phyloP scores from a whole-genome alignment of 2,329 filamentous ascomycete genomes.

The Parafenestella ontariensis region DNA sequence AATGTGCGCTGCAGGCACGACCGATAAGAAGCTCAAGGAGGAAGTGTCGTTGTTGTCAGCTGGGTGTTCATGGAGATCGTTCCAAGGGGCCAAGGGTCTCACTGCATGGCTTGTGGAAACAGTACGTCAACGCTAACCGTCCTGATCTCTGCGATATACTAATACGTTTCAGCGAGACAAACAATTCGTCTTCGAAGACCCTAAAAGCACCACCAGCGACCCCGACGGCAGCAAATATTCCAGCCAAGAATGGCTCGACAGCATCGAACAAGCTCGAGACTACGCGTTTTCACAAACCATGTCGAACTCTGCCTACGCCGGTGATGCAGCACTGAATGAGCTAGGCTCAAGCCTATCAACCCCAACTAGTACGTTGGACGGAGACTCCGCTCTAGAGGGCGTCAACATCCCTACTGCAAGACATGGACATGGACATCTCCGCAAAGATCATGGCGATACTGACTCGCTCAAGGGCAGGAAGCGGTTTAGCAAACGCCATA shows the following conservation, averaged over 20 bases:
- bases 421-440: conserved; percentile 58
- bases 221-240: conserved; percentile 70
- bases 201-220: conserved; percentile 73
- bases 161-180: conserved; percentile 74
- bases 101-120: conserved; percentile 91
- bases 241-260: conserved; percentile 91
- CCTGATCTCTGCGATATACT: neutral
- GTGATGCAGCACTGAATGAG: conserved; percentile 54
- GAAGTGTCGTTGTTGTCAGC: conserved; percentile 83
- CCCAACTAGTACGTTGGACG: conserved; percentile 75
- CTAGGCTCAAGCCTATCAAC: conserved; percentile 70
- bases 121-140: conserved; percentile 64
- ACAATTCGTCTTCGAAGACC: conserved; percentile 92
- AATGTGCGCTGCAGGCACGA: conserved; percentile 87
- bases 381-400: conserved; percentile 52
- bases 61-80: conserved; percentile 79
- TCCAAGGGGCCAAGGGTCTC: conserved; percentile 85
- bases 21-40: conserved; percentile 93
- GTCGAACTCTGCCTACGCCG: conserved; percentile 67
- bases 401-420: conserved; percentile 61
- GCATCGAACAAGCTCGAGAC: conserved; percentile 84
- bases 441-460: conserved; percentile 57
- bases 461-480: conserved; percentile 66
- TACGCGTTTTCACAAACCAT: conserved; percentile 78
- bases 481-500: conserved; percentile 89